Evolutionary conservation across 169 alveolate species (phyloP).

Genomic region (Plasmodium ovale): DNA sequence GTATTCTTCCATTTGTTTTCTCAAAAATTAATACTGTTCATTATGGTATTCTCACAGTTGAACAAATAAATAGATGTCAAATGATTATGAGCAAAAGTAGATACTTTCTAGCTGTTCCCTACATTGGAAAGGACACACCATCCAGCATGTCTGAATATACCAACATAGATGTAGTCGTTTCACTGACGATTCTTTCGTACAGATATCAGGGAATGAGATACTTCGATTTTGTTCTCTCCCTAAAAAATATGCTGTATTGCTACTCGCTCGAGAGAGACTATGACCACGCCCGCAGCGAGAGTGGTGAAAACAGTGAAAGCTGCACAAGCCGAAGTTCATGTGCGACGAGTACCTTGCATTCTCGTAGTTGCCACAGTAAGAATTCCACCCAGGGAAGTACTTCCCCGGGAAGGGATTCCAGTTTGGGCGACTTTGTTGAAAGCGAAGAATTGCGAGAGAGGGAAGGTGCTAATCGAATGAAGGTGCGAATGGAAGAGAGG

Average conservation of each 20-base stretch:
- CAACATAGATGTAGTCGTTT: conserved; percentile 93
- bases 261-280: conserved; percentile 77
- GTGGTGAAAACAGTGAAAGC: conserved; percentile 65
- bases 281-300: conserved; percentile 73
- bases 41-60: conserved; percentile 84
- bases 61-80: conserved; percentile 74
- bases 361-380: background rate
- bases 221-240: conserved; percentile 87
- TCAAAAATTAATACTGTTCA: conserved; percentile 88
- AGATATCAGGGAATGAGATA: conserved; percentile 91
- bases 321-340: too few species aligned
- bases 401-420: background rate
- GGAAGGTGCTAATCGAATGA: too few species aligned
- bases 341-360: background rate
- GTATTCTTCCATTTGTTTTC: conserved; percentile 90
- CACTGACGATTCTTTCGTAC: conserved; percentile 90
- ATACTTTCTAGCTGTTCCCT: conserved; percentile 92
- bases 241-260: conserved; percentile 80
- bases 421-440: background rate
- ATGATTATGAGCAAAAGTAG: conserved; percentile 83
- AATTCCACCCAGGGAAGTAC: background rate
- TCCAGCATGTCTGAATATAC: conserved; percentile 92
- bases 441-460: background rate
- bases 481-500: background rate
- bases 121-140: conserved; percentile 95